Base-by-base conservation (phyloP, 257 asterid species). In the Hygrophila difformis region DNA sequence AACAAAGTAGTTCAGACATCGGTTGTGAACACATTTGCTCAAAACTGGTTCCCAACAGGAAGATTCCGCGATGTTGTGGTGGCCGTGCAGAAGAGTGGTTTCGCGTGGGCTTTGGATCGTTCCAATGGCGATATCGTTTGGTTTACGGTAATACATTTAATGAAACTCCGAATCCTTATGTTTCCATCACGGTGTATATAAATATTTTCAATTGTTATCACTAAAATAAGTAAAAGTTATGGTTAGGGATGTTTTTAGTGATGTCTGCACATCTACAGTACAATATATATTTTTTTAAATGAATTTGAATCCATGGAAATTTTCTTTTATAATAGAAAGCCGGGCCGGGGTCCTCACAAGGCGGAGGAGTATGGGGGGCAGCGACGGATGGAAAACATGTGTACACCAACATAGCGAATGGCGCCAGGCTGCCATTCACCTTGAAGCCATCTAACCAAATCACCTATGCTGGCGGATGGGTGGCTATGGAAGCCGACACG, bases 311-410 rank as follows among this genome's bases (percentile, higher is more conserved):
- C n/a, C n/a, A n/a, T n/a, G n/a, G n/a, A n/a, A n/a, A n/a, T n/a
- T n/a, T n/a, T n/a, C n/a, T n/a, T n/a, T n/a, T n/a, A n/a, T n/a
- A n/a, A 35, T 47, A 79, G 89, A 49, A 28, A 51, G 87, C 94
- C 0, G 94, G 94, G 0, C 94, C 97, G 0, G 91, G 97, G 36
- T 24, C 74, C 31, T 13, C 40, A 12, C 77, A 73, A 61, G 93
- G 93, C 45, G 94, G 94, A 21, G 93, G 87, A 8, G 51, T 75
- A 45, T 80, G 94, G 93, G 94, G 93, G 1, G 91, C 87, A 5
- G 91, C 91, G 6, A 75, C 79, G 0, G 94, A 78, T 8, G 93
- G 93, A 9, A 4, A 1, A 3, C 66, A 70, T 4, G 70, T 87
- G 0, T 87, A 75, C 55, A 87, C 94, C 7, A 80, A 83, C 69